Percentiles rank a stretch among this genome's conserved stretches.
These are phyloP conservation scores for Violaceomyces palustris DNA, from an alignment of 1,284 basidiomycete genomes.

Conservation along the genomic window DNA sequence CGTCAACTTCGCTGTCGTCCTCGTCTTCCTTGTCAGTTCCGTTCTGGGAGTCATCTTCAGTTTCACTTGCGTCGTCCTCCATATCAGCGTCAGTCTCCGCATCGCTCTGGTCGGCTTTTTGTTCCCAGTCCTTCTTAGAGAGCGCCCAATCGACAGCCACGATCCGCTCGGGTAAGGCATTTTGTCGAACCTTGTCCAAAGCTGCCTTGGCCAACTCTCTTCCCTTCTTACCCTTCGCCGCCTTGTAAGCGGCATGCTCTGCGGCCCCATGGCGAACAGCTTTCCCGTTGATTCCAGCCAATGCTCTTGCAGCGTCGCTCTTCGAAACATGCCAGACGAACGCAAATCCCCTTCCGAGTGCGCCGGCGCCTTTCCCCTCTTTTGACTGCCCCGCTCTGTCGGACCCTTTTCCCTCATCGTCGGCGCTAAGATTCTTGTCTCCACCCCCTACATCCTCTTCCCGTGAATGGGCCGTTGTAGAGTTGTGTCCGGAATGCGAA, in stretches of 20 bases:
- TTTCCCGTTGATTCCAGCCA: slow-evolving; percentile 77
- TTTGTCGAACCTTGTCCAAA: slow-evolving; percentile 24
- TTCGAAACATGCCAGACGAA: slow-evolving; percentile 90
- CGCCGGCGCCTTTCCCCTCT: slow-evolving; percentile 3
- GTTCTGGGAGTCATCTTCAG: slow-evolving; percentile 31
- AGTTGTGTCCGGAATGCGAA: no score
- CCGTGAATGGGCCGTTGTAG: no score
- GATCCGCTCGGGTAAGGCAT: slow-evolving; percentile 59
- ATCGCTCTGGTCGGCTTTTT: slow-evolving; percentile 57
- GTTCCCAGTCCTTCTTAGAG: slow-evolving; percentile 86
- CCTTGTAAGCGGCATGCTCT: slow-evolving; percentile 63
- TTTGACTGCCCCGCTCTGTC: slow-evolving; percentile 1
- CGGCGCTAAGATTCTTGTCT: no score
- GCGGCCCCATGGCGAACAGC: slow-evolving; percentile 66
- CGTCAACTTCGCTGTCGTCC: slow-evolving; percentile 38
- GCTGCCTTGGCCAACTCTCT: slow-evolving; percentile 61
- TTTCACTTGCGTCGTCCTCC: slow-evolving; percentile 24
- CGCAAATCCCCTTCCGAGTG: slow-evolving; percentile 75
- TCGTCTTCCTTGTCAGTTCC: slow-evolving; percentile 43
- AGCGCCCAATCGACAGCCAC: slow-evolving; percentile 96
- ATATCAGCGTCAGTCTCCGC: slow-evolving; percentile 60
- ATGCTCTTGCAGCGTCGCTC: slow-evolving; percentile 77
- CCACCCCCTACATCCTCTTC: no score
- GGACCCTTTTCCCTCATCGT: slow-evolving; percentile 2
- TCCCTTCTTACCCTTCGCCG: slow-evolving; percentile 62